These are phyloP conservation scores for Dryas alaskensis DNA, from an alignment of 306 rosid species.

Conservation along the genomic window DNA sequence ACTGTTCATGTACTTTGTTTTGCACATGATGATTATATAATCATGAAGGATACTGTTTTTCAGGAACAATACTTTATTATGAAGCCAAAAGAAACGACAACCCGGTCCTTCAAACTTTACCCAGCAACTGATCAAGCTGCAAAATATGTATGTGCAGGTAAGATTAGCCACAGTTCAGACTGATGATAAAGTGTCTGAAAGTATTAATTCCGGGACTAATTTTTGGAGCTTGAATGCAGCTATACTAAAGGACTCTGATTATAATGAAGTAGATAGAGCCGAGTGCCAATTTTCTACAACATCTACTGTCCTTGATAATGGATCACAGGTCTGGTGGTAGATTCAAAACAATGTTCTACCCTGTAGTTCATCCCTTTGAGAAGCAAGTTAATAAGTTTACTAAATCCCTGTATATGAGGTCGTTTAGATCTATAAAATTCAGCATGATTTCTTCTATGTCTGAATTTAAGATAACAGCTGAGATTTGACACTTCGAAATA, in stretches of 20 bases:
- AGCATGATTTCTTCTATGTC: not conserved
- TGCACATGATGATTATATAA: not conserved
- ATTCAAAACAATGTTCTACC: constrained; percentile 2
- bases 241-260: constrained; percentile 86
- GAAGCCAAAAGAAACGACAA: constrained; percentile 71
- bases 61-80: constrained; percentile 86
- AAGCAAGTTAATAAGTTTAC: not conserved
- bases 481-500: not conserved
- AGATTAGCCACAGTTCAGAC: constrained; percentile 26
- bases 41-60: constrained; percentile 9
- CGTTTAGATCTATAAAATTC: not conserved
- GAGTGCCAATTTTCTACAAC: constrained; percentile 91
- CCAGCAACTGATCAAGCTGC: constrained; percentile 84
- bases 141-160: constrained; percentile 79
- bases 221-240: constrained; percentile 42
- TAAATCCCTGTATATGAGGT: not conserved
- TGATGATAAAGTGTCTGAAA: constrained; percentile 1
- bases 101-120: constrained; percentile 70
- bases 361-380: constrained; percentile 5
- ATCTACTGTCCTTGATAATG: constrained; percentile 80
- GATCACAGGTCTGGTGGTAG: constrained; percentile 59
- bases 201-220: constrained; percentile 8
- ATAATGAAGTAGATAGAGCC: constrained; percentile 82
- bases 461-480: not conserved
- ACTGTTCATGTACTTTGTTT: not conserved